Evolutionary conservation across 495 filamentous ascomycete genomes (phyloP), one percentile per base, ranked within the genome.

Genomic region (Halenospora varia): DNA sequence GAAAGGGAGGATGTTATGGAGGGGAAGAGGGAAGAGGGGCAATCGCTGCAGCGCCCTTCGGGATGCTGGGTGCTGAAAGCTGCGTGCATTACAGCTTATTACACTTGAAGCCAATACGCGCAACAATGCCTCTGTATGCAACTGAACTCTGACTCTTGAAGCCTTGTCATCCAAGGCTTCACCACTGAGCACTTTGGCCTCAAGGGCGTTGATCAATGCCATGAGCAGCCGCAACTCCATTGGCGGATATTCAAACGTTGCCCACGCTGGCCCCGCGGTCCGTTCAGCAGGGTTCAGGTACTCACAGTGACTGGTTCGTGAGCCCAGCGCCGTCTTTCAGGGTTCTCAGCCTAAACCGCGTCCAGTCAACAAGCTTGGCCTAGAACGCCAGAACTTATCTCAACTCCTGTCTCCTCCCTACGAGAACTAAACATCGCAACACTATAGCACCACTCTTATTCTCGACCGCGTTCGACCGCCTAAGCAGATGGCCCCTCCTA

Each of bases 401-500:
- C 47, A 49, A 22, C 47, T 20, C 11, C 11, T 24, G 19, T n/a
- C 22, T 49, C 22, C 22, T 13, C 22, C 47, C 22, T 35, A 35
- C 13, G 13, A 35, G 6, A 6, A 6, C 24, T 55, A 18, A 48
- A 35, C n/a, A 20, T 42, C 51, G n/a, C 51, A 41, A 22, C 29
- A 15, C 29, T 17, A 44, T 29, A 22, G 19, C 19, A 25, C 1
- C 20, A 6, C 19, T 41, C 10, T 45, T 19, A 13, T 4, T 25
- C 26, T 35, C 18, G 18, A 39, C 45, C 13, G 25, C 10, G 17
- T 15, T 24, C 23, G 50, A 39, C 24, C 49, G 18, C 26, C 25
- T 22, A 44, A 58, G 41, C 51, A 58, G 51, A 64, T 61, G 62
- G 62, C 62, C 54, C 54, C 35, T 50, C n/a, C 46, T 48, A 26